A percentile compares a stretch with the other conserved stretches of the same genome.
Evolutionary conservation across 2,329 filamentous ascomycete genomes (phyloP).

Genomic region (Apiospora koreana): DNA sequence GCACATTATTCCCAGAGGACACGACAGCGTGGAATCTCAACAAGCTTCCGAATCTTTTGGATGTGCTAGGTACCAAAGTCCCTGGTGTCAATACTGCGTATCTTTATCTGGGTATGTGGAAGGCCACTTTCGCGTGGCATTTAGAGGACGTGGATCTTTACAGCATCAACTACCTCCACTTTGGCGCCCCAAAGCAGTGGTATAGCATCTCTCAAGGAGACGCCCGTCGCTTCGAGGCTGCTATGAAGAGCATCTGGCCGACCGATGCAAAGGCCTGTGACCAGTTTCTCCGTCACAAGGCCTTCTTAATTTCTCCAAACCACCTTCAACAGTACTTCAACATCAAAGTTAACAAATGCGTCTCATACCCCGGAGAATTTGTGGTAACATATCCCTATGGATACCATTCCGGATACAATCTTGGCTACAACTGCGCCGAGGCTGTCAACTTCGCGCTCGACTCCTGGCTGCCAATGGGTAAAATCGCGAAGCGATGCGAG

Average conservation of each 20-base stretch:
- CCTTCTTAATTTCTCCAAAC: constrained; percentile 91
- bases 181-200: constrained; percentile 98
- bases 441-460: constrained; percentile 98
- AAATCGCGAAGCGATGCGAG: constrained; percentile 94
- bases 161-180: constrained; percentile 99
- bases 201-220: constrained; percentile 98
- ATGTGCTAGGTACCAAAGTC: constrained; percentile 92
- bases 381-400: constrained; percentile 98
- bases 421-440: constrained; percentile 98
- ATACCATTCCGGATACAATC: constrained; percentile 96
- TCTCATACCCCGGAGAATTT: constrained; percentile 96
- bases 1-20: constrained; percentile 86
- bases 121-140: constrained; percentile 99
- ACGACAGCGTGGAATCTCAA: constrained; percentile 91
- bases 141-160: constrained; percentile 97
- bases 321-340: constrained; percentile 85
- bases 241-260: constrained; percentile 95
- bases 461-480: constrained; percentile 91
- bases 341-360: constrained; percentile 93
- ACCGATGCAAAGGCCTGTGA: constrained; percentile 93
- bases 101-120: constrained; percentile 99
- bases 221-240: constrained; percentile 86
- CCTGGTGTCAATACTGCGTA: constrained; percentile 98
- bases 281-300: constrained; percentile 96
- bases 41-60: constrained; percentile 88